phyloP scores from a whole-genome alignment of 495 filamentous ascomycete genomes.

The Neurospora sp. region DNA sequence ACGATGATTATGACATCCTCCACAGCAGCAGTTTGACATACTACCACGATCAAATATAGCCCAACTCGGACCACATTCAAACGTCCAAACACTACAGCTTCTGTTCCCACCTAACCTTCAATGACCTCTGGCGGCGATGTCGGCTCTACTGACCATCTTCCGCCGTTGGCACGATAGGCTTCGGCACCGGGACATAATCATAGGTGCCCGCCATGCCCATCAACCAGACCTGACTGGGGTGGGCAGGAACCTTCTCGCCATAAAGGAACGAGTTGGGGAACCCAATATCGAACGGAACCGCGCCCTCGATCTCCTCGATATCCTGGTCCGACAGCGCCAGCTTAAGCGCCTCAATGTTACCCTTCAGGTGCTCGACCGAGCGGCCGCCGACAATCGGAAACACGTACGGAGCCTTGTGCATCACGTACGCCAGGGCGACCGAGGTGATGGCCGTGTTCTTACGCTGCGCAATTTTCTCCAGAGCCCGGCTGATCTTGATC shows the following conservation, averaged over 20 bases:
- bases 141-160: conserved; percentile 22
- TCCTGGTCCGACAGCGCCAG: conserved; percentile 49
- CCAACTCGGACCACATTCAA: not conserved
- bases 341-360: conserved; percentile 55
- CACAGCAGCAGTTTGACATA: not conserved
- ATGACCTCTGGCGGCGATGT: not conserved
- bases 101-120: not conserved
- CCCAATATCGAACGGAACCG: conserved; percentile 50
- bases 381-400: conserved; percentile 64
- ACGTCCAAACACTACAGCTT: not conserved
- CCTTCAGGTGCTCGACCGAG: conserved; percentile 50
- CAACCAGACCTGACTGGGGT: conserved; percentile 34
- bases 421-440: conserved; percentile 64
- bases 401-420: conserved; percentile 62
- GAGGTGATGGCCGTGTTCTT: conserved; percentile 43
- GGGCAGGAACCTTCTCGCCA: conserved; percentile 24
- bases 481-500: conserved; percentile 41
- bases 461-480: conserved; percentile 48
- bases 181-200: conserved; percentile 31
- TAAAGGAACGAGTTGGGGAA: conserved; percentile 50
- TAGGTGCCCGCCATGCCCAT: conserved; percentile 33
- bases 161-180: conserved; percentile 19
- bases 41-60: not conserved
- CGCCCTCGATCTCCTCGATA: conserved; percentile 53
- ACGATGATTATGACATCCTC: not conserved